Conservation (phyloP, 73 alveolate species). For the Paramecium tetraurelia region DNA sequence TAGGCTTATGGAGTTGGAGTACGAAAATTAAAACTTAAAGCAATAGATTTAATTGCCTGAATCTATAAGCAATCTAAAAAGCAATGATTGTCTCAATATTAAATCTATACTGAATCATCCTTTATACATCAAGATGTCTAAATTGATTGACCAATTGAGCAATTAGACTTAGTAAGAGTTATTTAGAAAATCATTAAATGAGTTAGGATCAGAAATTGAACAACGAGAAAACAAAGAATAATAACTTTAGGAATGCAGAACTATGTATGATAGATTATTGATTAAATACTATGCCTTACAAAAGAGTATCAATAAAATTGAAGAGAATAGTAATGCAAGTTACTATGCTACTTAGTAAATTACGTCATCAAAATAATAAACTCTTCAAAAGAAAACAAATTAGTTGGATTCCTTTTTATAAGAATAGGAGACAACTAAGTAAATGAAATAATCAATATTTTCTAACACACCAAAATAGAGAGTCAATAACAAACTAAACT, state of each 20-base stretch:
- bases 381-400: background rate
- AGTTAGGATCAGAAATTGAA: background rate
- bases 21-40: background rate
- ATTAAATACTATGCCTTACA: slow-evolving; percentile 44
- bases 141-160: background rate
- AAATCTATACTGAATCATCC: background rate
- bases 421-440: slow-evolving; percentile 2
- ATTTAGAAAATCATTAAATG: background rate
- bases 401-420: background rate
- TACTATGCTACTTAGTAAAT: background rate
- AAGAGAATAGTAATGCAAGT: background rate
- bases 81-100: background rate
- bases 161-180: background rate
- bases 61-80: background rate
- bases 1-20: background rate
- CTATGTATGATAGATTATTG: slow-evolving; percentile 47
- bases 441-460: background rate
- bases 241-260: slow-evolving; percentile 24
- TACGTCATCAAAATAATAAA: background rate
- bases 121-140: background rate
- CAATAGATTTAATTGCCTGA: slow-evolving; percentile 8
- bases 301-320: background rate
- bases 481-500: background rate
- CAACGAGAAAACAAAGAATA: background rate
- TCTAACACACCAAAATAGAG: background rate